phyloP scores from a whole-genome alignment of 2,329 filamentous ascomycete species.

The Fusarium avenaceum region DNA sequence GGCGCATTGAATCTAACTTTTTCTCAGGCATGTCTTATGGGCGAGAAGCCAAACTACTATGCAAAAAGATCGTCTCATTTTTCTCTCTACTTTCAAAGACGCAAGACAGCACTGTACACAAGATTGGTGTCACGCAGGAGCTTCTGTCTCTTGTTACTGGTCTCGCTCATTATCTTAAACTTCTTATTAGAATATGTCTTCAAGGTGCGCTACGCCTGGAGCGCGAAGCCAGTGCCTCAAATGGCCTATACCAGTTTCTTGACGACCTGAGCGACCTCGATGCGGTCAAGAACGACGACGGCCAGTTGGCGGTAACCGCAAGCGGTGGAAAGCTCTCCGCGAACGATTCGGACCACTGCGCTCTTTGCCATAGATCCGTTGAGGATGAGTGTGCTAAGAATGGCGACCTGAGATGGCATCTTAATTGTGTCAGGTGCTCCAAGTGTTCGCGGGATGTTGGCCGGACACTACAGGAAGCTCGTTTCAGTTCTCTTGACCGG shows the following conservation, averaged over 20 bases:
- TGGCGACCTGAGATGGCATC: slow-evolving; percentile 85
- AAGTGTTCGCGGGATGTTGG: slow-evolving; percentile 76
- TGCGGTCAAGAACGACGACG: slow-evolving; percentile 77
- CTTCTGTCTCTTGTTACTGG: slow-evolving; percentile 97
- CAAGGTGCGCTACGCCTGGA: slow-evolving; percentile 94
- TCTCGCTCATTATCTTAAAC: slow-evolving; percentile 95
- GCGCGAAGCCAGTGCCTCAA: slow-evolving; percentile 79
- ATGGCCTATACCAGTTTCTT: slow-evolving; percentile 85
- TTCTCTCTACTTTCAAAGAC: slow-evolving; percentile 95
- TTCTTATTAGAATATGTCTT: slow-evolving; percentile 95
- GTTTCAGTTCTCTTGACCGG: slow-evolving; percentile 76
- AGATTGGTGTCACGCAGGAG: slow-evolving; percentile 96
- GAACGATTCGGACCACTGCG: slow-evolving; percentile 87
- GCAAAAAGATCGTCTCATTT: slow-evolving; percentile 99
- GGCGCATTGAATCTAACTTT: slow-evolving; percentile 27
- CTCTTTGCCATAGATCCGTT: slow-evolving; percentile 84
- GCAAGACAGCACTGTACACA: slow-evolving; percentile 88
- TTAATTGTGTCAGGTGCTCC: slow-evolving; percentile 83
- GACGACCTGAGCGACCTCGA: slow-evolving; percentile 89
- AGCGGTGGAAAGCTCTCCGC: slow-evolving; percentile 77
- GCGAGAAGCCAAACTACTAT: slow-evolving; percentile 97
- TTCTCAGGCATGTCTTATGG: slow-evolving; percentile 84
- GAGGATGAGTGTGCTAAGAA: slow-evolving; percentile 91
- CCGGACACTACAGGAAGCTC: slow-evolving; percentile 75
- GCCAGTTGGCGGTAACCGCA: slow-evolving; percentile 73